Base-by-base conservation (phyloP, 2,329 filamentous ascomycete species). In the Claviceps pusilla region DNA sequence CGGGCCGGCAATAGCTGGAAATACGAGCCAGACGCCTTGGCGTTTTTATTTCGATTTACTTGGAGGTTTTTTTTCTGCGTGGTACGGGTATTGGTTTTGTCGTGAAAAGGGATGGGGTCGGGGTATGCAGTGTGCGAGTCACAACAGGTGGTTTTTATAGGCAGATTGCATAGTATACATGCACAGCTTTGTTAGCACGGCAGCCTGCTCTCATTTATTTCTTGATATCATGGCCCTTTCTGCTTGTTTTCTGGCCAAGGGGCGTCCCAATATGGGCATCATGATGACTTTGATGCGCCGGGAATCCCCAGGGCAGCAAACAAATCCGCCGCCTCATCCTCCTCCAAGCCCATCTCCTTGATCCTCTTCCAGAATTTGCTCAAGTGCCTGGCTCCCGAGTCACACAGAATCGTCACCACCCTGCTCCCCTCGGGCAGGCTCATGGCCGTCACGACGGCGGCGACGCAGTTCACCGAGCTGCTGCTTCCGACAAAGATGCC, bases 381-480 rank as follows among this genome's bases (percentile, higher is more conserved):
- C 52, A 93, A 68, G 68, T 93, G 87, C 59, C 88, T 76, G 10
- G 82, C 82, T n/a, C 88, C 86, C n/a, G 80, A 82, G 69, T 94
- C 88, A 67, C 87, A 93, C 7, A 93, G 71, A n/a, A 94, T 74
- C 0, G 88, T 93, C n/a, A 90, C 86, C 46, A 94, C 79, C 37
- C 75, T 76, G 56, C 84, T 85, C 14, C 75, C 77, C 53, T 70
- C 66, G 4, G 79, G 79, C 57, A 90, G 70, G 46, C 73, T 72
- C 65, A 83, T 76, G 31, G 86, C 87, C 4, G 84, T 76, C 51
- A 77, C 77, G 10, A 87, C 83, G 28, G 87, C 86, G 4, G 86
- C 88, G 46, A 87, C 86, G 76, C 90, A 95, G 68, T 98, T 98
- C 52, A 98, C 91, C n/a, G 90, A 86, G 68, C 87, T 95, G 67